phyloP scores from a whole-genome alignment of 202 grass and related monocot species.

The Cymbopogon flexuosus region DNA sequence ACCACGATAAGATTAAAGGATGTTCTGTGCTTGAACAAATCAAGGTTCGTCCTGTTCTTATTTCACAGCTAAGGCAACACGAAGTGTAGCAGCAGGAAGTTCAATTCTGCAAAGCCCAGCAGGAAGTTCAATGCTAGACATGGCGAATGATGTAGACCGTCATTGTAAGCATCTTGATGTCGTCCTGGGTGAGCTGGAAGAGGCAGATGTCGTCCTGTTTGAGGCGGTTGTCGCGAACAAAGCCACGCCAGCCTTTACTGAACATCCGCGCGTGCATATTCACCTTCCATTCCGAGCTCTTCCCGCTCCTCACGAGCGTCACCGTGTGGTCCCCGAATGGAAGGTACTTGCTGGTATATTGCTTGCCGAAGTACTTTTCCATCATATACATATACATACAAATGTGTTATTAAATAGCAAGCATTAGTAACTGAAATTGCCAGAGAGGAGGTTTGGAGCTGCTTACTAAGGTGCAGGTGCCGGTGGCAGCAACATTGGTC shows the following conservation, averaged over 20 bases:
- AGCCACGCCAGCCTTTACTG: not conserved
- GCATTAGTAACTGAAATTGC: not conserved
- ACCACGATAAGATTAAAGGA: too few relatives aligned
- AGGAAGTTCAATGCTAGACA: not conserved
- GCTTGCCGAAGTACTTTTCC: not conserved
- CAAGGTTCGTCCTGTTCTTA: not conserved
- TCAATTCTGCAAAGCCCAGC: too few relatives aligned
- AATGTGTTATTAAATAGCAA: not conserved
- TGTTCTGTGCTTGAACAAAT: not conserved
- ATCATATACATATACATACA: not conserved
- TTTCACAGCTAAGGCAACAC: not conserved
- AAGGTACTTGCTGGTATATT: not conserved
- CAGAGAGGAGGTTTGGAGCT: not conserved
- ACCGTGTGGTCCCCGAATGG: not conserved
- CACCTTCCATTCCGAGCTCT: not conserved
- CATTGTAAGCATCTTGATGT: constrained; percentile 16
- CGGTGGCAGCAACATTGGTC: not conserved
- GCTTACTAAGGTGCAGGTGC: not conserved
- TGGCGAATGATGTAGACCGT: constrained; percentile 16
- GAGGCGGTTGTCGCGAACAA: not conserved
- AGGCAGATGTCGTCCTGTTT: constrained; percentile 12
- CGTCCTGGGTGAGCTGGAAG: constrained; percentile 7
- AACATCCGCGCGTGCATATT: not conserved
- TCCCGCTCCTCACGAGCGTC: not conserved
- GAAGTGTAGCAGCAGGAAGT: too few relatives aligned